Evolutionary conservation across 2,329 filamentous ascomycete species (phyloP).

Genomic region (Cadophora luteo-olivacea): DNA sequence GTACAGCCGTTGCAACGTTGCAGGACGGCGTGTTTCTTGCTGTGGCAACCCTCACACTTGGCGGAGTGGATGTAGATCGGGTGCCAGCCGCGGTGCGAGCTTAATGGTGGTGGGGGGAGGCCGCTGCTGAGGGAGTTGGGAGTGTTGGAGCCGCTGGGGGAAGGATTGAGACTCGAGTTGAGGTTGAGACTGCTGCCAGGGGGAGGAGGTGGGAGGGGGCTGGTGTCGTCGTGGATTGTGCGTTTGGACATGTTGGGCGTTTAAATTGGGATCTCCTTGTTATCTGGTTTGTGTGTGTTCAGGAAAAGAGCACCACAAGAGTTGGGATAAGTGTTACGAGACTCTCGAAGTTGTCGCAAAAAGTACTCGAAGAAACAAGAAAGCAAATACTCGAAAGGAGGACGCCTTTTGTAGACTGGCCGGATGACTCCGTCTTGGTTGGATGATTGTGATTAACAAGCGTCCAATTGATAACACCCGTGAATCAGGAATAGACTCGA

Average conservation of each 20-base stretch:
- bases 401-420: not conserved
- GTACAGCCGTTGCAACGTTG: conserved; percentile 2
- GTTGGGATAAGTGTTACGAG: not conserved
- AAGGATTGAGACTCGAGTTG: not conserved
- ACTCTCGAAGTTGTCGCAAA: not conserved
- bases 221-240: not conserved
- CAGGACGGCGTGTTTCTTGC: not conserved
- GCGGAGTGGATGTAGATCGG: not conserved
- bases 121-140: not conserved
- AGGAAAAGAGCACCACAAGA: not conserved
- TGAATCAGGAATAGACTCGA: not conserved
- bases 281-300: not conserved
- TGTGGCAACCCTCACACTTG: conserved; percentile 10
- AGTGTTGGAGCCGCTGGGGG: not conserved
- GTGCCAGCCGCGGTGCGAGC: not conserved
- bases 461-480: not conserved
- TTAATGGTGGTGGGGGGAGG: not conserved
- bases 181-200: not conserved
- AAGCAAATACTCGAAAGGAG: not conserved
- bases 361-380: too few species aligned
- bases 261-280: not conserved
- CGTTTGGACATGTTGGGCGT: not conserved
- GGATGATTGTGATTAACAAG: not conserved
- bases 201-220: not conserved
- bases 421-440: not conserved